These are phyloP conservation scores for Zymoseptoria crescenta DNA, from an alignment of 2,329 filamentous ascomycete species.

Conservation along the genomic window DNA sequence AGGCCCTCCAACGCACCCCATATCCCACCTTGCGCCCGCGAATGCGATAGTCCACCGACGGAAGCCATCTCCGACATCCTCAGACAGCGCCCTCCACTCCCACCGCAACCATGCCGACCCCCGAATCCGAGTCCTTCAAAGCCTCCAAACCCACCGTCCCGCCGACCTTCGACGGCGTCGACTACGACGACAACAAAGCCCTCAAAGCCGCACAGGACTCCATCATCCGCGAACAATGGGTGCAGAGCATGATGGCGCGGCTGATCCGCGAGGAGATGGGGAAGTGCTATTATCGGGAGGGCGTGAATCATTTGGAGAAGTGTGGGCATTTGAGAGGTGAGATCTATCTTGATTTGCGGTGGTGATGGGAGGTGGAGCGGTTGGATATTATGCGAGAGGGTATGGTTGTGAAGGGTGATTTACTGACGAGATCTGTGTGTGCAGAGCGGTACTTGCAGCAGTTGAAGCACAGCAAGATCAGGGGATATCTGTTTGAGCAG, in stretches of 20 bases:
- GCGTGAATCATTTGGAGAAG: constrained; percentile 83
- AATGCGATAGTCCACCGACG: background rate
- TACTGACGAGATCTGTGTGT: background rate
- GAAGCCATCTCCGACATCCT: background rate
- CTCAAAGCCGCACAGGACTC: constrained; percentile 78
- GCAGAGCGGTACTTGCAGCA: constrained; percentile 72
- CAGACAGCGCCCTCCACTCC: background rate
- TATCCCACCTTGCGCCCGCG: background rate
- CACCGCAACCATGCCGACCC: constrained; percentile 58
- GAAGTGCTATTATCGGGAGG: constrained; percentile 78
- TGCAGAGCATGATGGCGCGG: constrained; percentile 80
- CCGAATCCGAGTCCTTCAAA: constrained; percentile 74
- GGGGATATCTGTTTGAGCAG: constrained; percentile 72
- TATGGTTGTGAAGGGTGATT: background rate
- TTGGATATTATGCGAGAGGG: background rate
- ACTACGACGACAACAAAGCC: constrained; percentile 73
- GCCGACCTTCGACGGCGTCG: constrained; percentile 77
- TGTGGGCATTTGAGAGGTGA: constrained; percentile 73
- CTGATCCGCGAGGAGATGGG: constrained; percentile 74
- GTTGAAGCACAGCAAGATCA: constrained; percentile 67
- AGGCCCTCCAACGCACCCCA: background rate
- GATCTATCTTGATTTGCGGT: constrained; percentile 27
- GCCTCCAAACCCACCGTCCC: constrained; percentile 76
- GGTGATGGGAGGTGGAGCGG: background rate
- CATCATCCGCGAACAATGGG: constrained; percentile 80